Evolutionary conservation across 345 rosid species (phyloP).

Genomic region (Punica granatum): DNA sequence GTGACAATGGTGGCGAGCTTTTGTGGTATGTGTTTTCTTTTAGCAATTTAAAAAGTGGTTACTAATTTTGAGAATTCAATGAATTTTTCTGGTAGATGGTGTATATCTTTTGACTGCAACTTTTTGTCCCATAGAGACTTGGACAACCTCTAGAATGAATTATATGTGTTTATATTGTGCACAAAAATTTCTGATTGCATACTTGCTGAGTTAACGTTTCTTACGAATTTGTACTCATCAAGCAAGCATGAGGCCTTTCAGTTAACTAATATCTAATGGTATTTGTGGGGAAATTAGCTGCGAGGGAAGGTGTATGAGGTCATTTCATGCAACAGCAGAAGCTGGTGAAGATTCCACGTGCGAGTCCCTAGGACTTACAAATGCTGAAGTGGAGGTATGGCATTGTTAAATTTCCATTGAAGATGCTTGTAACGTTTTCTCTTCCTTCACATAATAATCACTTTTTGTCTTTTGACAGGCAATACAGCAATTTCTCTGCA

Average conservation of each 20-base stretch:
- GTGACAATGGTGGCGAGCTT: constrained; percentile 81
- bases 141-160: background rate
- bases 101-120: background rate
- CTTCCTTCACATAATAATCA: constrained; percentile 7
- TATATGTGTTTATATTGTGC: background rate
- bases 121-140: background rate
- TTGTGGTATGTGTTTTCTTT: constrained; percentile 45
- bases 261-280: background rate
- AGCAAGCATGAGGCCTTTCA: background rate
- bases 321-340: constrained; percentile 69
- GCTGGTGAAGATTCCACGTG: constrained; percentile 58
- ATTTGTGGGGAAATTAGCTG: constrained; percentile 26
- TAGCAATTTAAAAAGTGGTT: background rate
- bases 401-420: constrained; percentile 10
- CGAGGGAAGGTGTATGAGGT: constrained; percentile 87
- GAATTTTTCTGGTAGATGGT: background rate
- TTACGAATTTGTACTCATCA: too few species aligned
- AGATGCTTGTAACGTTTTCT: background rate
- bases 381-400: constrained; percentile 57
- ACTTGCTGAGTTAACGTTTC: background rate
- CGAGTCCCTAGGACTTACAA: constrained; percentile 54
- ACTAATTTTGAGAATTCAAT: background rate
- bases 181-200: background rate
- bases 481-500: constrained; percentile 46
- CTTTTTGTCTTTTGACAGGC: constrained; percentile 37